Evolutionary conservation across 148 eudicot species (phyloP).

Genomic region (Rhododendron vialii): DNA sequence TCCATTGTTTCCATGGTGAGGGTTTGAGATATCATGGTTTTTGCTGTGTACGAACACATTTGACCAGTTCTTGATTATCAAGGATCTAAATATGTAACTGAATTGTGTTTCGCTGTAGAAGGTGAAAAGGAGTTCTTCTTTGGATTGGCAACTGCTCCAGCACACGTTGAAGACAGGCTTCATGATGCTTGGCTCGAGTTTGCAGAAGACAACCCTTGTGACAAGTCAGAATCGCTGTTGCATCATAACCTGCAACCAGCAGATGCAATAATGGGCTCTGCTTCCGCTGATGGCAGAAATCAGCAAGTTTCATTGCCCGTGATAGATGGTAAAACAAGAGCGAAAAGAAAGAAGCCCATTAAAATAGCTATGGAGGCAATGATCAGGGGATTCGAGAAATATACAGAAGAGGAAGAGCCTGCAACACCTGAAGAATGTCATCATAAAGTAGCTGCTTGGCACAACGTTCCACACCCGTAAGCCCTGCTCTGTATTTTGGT

Average conservation of each 20-base stretch:
- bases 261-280: constrained; percentile 64
- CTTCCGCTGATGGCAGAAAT: constrained; percentile 74
- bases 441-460: constrained; percentile 97
- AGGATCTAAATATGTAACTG: not conserved
- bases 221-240: constrained; percentile 31
- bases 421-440: constrained; percentile 37
- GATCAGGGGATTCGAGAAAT: constrained; percentile 74
- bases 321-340: constrained; percentile 29
- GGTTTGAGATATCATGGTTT: not conserved
- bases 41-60: not conserved
- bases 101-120: constrained; percentile 26
- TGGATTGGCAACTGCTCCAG: constrained; percentile 98
- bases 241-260: constrained; percentile 32
- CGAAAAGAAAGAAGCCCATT: constrained; percentile 55
- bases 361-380: constrained; percentile 92
- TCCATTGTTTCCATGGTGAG: not conserved
- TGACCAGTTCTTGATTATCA: not conserved
- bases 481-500: constrained; percentile 7
- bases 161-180: constrained; percentile 93
- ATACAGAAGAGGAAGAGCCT: constrained; percentile 50
- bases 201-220: constrained; percentile 62
- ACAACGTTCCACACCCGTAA: constrained; percentile 98
- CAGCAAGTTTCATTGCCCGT: constrained; percentile 44
- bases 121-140: constrained; percentile 80
- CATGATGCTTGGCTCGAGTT: constrained; percentile 97